Percentiles rank a stretch among this genome's conserved stretches.
Conservation (phyloP, 768 basidiomycete species). For the Hygrophoropsis aurantiaca region DNA sequence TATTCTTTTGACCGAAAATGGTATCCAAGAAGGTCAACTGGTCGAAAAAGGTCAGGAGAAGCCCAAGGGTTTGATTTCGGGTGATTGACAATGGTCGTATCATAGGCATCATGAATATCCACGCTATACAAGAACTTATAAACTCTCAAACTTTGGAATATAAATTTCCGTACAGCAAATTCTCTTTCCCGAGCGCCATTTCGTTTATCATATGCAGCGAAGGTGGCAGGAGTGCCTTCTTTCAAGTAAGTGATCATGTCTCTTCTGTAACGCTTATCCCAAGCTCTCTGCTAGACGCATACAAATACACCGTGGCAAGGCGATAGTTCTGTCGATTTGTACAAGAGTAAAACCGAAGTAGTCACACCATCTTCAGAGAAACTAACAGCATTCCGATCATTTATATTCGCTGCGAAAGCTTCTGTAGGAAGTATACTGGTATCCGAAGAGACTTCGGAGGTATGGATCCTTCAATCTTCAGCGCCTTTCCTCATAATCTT, state of each 20-base stretch:
- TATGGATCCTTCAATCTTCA: conserved; percentile 21
- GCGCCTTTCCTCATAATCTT: not conserved
- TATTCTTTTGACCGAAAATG: conserved; percentile 64
- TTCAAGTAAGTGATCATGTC: conserved; percentile 47
- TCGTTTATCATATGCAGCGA: conserved; percentile 60
- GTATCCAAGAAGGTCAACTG: conserved; percentile 67
- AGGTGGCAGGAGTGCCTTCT: conserved; percentile 71
- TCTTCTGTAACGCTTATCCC: not conserved
- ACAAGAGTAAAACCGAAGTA: conserved; percentile 47
- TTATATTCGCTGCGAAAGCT: conserved; percentile 59
- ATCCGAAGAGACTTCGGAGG: conserved; percentile 58
- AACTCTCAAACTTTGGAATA: conserved; percentile 68
- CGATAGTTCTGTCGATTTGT: conserved; percentile 36
- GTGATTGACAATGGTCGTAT: not conserved
- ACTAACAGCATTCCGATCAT: conserved; percentile 54
- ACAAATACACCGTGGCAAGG: conserved; percentile 49
- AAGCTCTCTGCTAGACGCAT: conserved; percentile 48
- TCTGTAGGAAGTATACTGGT: conserved; percentile 50
- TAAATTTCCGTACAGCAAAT: conserved; percentile 72
- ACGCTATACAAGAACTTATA: conserved; percentile 63
- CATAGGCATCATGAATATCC: conserved; percentile 63
- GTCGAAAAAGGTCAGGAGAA: conserved; percentile 53
- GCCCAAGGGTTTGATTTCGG: conserved; percentile 3
- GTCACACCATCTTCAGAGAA: conserved; percentile 45
- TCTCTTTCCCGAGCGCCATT: conserved; percentile 73